Evolutionary conservation across 176 grass and related monocot species (phyloP).

Genomic region (Chrysopogon serrulatus): DNA sequence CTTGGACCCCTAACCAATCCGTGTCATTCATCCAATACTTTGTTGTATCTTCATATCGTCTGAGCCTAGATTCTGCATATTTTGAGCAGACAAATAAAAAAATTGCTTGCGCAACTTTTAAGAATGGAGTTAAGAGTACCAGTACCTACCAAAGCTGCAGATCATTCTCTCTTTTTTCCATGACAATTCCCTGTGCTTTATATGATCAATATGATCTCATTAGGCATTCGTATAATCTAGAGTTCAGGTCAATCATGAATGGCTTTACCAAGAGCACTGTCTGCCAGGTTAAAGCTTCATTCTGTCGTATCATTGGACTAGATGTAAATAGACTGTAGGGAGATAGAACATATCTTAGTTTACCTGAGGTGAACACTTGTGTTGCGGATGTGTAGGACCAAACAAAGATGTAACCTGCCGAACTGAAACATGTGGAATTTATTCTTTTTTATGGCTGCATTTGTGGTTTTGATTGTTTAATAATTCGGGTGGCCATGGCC

Average conservation of each 20-base stretch:
- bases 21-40: neutral
- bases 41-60: neutral
- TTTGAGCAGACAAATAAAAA: neutral
- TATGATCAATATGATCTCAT: neutral
- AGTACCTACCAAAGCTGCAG: neutral
- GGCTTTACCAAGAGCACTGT: neutral
- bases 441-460: neutral
- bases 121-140: too few species aligned
- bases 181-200: neutral
- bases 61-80: neutral
- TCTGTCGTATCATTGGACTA: neutral
- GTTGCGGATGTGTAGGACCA: neutral
- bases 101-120: neutral
- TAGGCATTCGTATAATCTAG: neutral
- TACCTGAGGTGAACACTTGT: neutral
- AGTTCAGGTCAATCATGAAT: neutral
- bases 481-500: neutral
- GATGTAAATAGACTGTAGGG: neutral
- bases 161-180: neutral
- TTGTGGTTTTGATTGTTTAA: neutral
- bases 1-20: neutral
- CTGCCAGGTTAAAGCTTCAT: neutral
- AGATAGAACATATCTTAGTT: neutral
- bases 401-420: neutral
- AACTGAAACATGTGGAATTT: neutral